Conservation (phyloP, 352 stramenopile genomes). For the Phytopythium vexans region DNA sequence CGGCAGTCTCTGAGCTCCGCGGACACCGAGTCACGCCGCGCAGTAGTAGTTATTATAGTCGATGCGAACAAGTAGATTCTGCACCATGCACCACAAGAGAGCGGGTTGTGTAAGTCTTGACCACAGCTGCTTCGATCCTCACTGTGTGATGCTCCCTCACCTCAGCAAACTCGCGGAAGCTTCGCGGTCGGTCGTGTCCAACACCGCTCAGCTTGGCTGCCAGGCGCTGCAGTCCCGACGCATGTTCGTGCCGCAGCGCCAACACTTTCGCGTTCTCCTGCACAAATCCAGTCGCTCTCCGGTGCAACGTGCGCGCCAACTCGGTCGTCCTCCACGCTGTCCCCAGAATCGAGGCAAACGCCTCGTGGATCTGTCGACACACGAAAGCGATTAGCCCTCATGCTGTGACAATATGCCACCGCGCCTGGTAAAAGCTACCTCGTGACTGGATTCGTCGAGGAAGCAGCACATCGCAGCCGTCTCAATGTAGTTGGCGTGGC, state of each 20-base stretch:
- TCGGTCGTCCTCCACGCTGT: constrained; percentile 28
- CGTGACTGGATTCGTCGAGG: constrained; percentile 18
- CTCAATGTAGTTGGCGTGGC: constrained; percentile 35
- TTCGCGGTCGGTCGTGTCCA: constrained; percentile 16
- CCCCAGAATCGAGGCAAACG: constrained; percentile 17
- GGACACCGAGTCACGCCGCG: not conserved
- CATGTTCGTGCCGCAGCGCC: constrained; percentile 21
- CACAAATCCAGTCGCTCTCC: constrained; percentile 13
- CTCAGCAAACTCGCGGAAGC: constrained; percentile 37
- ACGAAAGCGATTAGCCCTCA: not conserved
- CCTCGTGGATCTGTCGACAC: constrained; percentile 23
- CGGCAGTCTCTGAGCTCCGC: too few relatives aligned
- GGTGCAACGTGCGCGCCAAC: constrained; percentile 29
- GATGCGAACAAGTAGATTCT: constrained; percentile 57
- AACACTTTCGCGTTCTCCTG: constrained; percentile 11
- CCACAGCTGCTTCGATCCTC: constrained; percentile 8
- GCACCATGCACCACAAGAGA: not conserved
- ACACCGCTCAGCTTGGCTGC: constrained; percentile 22
- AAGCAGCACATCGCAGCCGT: constrained; percentile 36
- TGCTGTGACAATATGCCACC: too few relatives aligned
- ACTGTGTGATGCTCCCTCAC: constrained; percentile 16
- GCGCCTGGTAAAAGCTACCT: constrained; percentile 11
- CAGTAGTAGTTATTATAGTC: constrained; percentile 56
- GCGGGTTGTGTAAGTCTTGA: not conserved
- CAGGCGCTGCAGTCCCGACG: constrained; percentile 17